Evolutionary conservation across 352 stramenopile species (phyloP), one percentile per base, ranked within the genome.

Genomic region (Phytophthora macrochlamydospora): DNA sequence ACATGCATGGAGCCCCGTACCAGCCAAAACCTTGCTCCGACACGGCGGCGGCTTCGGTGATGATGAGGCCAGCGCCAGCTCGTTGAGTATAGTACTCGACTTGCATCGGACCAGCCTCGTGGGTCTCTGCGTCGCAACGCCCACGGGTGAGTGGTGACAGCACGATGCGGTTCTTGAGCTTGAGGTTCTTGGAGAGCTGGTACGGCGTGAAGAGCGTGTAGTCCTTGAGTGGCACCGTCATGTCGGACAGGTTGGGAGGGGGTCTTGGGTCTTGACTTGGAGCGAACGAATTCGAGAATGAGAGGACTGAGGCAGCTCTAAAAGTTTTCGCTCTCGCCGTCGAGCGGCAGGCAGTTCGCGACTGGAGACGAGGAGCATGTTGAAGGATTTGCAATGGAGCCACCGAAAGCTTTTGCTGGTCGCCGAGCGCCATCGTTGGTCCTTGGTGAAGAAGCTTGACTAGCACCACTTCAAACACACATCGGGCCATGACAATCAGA

Each of bases 1-100:
- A 85, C 61, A 91, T 78, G 42, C 60, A 78, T 3, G 80, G 80
- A 40, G 76, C 66, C 38, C 69, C 69, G 54, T 75, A 76, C 65
- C 75, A 83, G n/a, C 60, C 62, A 40, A 75, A 75, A 12, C 64
- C 71, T 68, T 80, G 70, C 58, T 64, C 66, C 3, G 70, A 78
- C 3, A 78, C 37, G 28, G 66, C 66, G 1, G 67, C 55, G 1
- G 66, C 66, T 52, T 78, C 70, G 24, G 70, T 67, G 61, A 78
- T 66, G 54, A 75, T 65, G 38, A 78, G 58, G 2, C 70, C 62
- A 32, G 70, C 66, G 30, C 58, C 66, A 7, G 66, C 62, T 6
- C 66, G 66, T 18, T 75, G 61, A 28, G 53, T 56, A 40, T 78
- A 75, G 32, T 78, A 78, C n/a, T 64, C 46, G 59, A 93, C 85